Evolutionary conservation across 2,329 filamentous ascomycete genomes (phyloP).

Genomic region (Didymella keratinophila): DNA sequence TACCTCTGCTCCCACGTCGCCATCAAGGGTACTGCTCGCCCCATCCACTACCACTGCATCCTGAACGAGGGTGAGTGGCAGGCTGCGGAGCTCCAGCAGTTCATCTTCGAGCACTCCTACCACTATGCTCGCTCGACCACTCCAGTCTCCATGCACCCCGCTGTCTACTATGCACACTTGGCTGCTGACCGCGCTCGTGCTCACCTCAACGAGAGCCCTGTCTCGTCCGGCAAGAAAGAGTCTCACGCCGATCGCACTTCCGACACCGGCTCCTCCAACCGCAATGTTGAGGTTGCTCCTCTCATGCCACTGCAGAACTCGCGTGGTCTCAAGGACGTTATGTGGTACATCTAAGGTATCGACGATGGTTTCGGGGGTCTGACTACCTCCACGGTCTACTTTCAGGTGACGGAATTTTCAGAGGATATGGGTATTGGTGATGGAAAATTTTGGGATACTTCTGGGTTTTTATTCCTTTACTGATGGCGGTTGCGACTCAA

Average conservation of each 20-base stretch:
- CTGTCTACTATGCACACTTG: conserved; percentile 95
- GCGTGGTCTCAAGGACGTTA: conserved; percentile 51
- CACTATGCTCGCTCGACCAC: conserved; percentile 93
- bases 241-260: conserved; percentile 39
- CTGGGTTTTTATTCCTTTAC: background rate
- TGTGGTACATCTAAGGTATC: conserved; percentile 59
- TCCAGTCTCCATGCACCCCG: conserved; percentile 85
- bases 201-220: conserved; percentile 67
- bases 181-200: conserved; percentile 80
- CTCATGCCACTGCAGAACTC: conserved; percentile 53
- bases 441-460: background rate
- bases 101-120: conserved; percentile 95
- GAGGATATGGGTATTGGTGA: background rate
- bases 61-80: conserved; percentile 77
- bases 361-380: background rate
- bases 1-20: conserved; percentile 76
- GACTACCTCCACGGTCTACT: background rate
- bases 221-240: conserved; percentile 52
- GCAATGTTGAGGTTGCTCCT: conserved; percentile 46
- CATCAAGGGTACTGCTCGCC: conserved; percentile 92
- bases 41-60: conserved; percentile 91
- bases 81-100: conserved; percentile 76
- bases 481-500: background rate
- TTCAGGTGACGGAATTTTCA: background rate
- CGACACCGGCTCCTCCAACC: conserved; percentile 41